Base-by-base conservation (phyloP, 2,329 filamentous ascomycete genomes). In the Fusarium dimerum region DNA sequence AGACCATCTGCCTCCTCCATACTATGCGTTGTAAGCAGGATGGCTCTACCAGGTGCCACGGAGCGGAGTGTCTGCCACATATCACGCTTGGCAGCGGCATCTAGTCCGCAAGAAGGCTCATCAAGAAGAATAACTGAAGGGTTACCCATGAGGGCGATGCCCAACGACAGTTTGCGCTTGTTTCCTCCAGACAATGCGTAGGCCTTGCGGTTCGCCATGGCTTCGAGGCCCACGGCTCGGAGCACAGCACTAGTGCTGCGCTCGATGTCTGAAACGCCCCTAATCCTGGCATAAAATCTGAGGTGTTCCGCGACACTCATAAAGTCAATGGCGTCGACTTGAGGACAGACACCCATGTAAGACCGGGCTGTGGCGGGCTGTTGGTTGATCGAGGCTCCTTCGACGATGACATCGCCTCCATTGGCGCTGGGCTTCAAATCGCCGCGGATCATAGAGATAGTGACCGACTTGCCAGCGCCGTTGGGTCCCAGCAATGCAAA, bases 1-100 rank as follows among this genome's bases (percentile, higher is more conserved):
- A 96, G 78, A 2, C 89, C 89, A 64, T 94, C 90, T 0, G 91
- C 91, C 72, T 96, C 91, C 69, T 96, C 91, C 90, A 96, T 95
- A 42, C 83, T 88, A 69, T 96, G 91, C 0, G 91, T 96, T 0
- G 91, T 96, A 12, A 96, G 80, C 2, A 96, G 77, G 4, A 96
- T 80, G 0, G 86, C 87, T 12, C 91, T 81, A 0, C 89, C 88
- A 0, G 84, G 80, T 0, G 86, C 84, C n/a, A 92, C 84, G 2
- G 83, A 79, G 5, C 82, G 81, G 1, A 96, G 78, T 0, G 90
- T 93, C 45, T 84, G 83, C 92, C 92, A 96, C 85, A 96, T 93
- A 49, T 92, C 81, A 16, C 92, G 82, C 71, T 96, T 95, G 0
- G 89, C 87, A 0, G 89, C 89, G 0, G 91, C 90, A 62, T 96